Base-by-base conservation (phyloP, 202 grass and related monocot genomes). In the Setaria viridis region DNA sequence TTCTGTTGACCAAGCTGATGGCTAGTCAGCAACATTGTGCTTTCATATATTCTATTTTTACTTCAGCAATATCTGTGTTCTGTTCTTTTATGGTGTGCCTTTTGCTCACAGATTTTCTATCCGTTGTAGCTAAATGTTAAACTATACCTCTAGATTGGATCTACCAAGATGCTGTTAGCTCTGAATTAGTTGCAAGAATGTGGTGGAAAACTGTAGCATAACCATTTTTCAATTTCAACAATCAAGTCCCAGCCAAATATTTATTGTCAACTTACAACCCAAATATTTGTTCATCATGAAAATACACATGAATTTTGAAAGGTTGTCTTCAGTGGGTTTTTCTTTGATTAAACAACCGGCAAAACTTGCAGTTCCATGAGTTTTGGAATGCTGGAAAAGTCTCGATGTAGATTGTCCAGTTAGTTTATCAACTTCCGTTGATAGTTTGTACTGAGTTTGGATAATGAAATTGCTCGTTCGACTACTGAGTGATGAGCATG, bases 1-100 rank as follows among this genome's bases (percentile, higher is more conserved):
- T 87, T 49, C 50, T 69, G 62, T 76, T 84, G 78, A 76, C 80
- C n/a, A 83, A 75, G 46, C 20, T 60, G 42, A 46, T 9, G n/a
- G 66, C 21, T 47, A 56, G 43, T 39, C 51, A 39, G 66, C 17
- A 75, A 48, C 54, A 80, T 55, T 76, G 17, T 34, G 72, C 80
- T 58, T 53, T 86, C 32, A 67, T 87, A 69, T 57, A 50, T 75
- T 41, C 35, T 77, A 1, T 9, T 76, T 57, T 65, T 67, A 50
- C 4, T 62, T 74, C 16, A 81, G 39, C 6, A 30, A 68, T 50
- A 37, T 77, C 1, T 67, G 54, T 32, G 32, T 62, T 46, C 4
- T 63, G 11, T 62, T 76, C 16, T 70, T 85, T 66, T 17, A 59
- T 67, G 9, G 20, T 39, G 14, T 55, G 57, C 50, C 33, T 19